Percentiles rank a stretch among this genome's conserved stretches.
Evolutionary conservation across 2,329 filamentous ascomycete genomes (phyloP).

Genomic region (Calonectria pauciramosa): DNA sequence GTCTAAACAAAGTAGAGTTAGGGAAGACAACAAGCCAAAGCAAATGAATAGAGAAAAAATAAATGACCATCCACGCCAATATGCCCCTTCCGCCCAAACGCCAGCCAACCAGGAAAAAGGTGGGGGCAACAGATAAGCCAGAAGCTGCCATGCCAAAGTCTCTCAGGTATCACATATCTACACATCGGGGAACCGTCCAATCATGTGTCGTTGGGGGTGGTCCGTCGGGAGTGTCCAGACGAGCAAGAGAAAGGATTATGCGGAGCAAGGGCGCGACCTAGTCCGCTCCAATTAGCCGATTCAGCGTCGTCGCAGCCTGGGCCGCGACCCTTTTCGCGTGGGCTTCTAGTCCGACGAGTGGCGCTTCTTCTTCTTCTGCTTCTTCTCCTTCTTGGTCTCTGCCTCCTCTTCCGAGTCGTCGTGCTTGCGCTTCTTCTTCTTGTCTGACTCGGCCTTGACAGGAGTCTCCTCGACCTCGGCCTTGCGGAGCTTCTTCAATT

Average conservation of each 20-base stretch:
- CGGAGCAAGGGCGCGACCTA: conserved; percentile 26
- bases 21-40: conserved; percentile 28
- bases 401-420: conserved; percentile 77
- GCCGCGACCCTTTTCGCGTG: conserved; percentile 34
- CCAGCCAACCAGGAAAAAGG: conserved; percentile 50
- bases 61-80: conserved; percentile 51
- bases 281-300: conserved; percentile 31
- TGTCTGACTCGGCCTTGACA: conserved; percentile 54
- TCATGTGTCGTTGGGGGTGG: conserved; percentile 37
- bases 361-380: conserved; percentile 65
- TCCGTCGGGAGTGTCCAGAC: conserved; percentile 45
- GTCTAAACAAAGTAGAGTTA: conserved; percentile 7
- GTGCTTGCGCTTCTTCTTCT: conserved; percentile 81
- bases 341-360: conserved; percentile 51
- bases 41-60: conserved; percentile 38
- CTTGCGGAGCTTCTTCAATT: conserved; percentile 80
- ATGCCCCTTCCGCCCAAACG: conserved; percentile 51
- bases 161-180: conserved; percentile 54
- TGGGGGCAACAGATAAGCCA: conserved; percentile 43
- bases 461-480: conserved; percentile 64
- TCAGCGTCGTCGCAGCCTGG: conserved; percentile 37
- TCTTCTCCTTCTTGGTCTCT: conserved; percentile 70
- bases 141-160: conserved; percentile 48
- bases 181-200: conserved; percentile 46
- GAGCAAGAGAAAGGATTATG: conserved; percentile 44